Conservation (phyloP, 2,329 filamentous ascomycete genomes). For the Aspergillus sp. region DNA sequence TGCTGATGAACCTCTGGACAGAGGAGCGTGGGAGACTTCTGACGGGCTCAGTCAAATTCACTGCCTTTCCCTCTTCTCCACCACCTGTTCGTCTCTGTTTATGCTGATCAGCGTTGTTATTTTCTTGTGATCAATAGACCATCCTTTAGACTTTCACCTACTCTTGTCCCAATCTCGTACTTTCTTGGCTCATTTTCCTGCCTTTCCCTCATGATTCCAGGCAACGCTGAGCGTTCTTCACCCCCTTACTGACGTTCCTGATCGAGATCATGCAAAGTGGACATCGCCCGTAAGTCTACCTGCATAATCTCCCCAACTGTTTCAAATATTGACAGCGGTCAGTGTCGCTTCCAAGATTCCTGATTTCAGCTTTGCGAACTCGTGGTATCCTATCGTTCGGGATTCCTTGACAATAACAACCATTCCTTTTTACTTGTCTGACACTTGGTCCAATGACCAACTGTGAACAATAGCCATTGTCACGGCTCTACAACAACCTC, state of each 20-base stretch:
- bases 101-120: neutral
- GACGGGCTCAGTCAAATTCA: neutral
- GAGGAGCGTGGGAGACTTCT: neutral
- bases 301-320: neutral
- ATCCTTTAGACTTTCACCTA: neutral
- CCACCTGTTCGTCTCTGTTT: conserved; percentile 1
- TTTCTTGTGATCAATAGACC: neutral
- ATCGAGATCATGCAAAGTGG: conserved; percentile 16
- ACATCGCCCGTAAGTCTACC: conserved; percentile 14
- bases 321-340: too few species aligned
- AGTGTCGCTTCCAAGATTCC: neutral
- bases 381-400: neutral
- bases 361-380: neutral
- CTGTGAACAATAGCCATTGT: neutral
- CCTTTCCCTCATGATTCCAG: neutral
- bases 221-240: conserved; percentile 15
- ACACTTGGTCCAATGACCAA: neutral
- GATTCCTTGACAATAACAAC: neutral
- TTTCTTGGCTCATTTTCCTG: conserved; percentile 3
- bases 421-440: neutral
- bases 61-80: neutral
- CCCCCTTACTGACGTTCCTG: conserved; percentile 11
- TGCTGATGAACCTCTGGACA: neutral
- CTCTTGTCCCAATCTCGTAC: neutral
- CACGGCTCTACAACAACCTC: neutral